These are phyloP conservation scores for Lathyrus aphaca DNA, from an alignment of 306 rosid genomes.

Conservation along the genomic window DNA sequence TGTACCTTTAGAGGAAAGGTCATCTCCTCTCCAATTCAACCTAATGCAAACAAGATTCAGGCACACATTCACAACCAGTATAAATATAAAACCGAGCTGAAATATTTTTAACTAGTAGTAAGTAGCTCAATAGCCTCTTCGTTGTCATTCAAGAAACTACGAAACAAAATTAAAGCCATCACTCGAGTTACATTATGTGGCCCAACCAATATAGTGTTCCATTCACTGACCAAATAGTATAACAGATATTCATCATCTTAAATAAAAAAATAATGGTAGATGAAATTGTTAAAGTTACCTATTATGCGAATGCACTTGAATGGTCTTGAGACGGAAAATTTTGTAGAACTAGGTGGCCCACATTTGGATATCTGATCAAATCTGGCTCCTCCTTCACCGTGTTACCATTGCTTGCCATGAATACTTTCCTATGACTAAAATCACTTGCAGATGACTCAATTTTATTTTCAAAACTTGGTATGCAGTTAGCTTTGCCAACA, in stretches of 20 bases:
- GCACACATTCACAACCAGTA: slow-evolving; percentile 37
- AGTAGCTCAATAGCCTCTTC: slow-evolving; percentile 23
- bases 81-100: slow-evolving; percentile 15
- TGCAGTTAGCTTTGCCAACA: slow-evolving; percentile 50
- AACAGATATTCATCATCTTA: slow-evolving; percentile 30
- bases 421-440: slow-evolving; percentile 49
- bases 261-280: slow-evolving; percentile 18
- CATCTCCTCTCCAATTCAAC: slow-evolving; percentile 35
- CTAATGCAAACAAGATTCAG: slow-evolving; percentile 48
- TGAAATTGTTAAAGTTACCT: slow-evolving; percentile 45
- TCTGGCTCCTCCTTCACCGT: slow-evolving; percentile 58
- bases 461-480: slow-evolving; percentile 58
- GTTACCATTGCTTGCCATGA: slow-evolving; percentile 49
- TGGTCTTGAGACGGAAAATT: slow-evolving; percentile 51
- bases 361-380: slow-evolving; percentile 43
- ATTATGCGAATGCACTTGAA: slow-evolving; percentile 53
- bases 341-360: slow-evolving; percentile 43
- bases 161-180: background rate
- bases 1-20: slow-evolving; percentile 43
- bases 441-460: slow-evolving; percentile 52
- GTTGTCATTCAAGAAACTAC: background rate
- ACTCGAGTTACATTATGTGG: background rate
- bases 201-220: background rate
- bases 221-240: slow-evolving; percentile 1
- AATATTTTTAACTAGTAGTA: slow-evolving; percentile 13